Evolutionary conservation across 176 grass and related monocot species (phyloP), one percentile per base, ranked within the genome.

Genomic region (Cenchrus purpureus): DNA sequence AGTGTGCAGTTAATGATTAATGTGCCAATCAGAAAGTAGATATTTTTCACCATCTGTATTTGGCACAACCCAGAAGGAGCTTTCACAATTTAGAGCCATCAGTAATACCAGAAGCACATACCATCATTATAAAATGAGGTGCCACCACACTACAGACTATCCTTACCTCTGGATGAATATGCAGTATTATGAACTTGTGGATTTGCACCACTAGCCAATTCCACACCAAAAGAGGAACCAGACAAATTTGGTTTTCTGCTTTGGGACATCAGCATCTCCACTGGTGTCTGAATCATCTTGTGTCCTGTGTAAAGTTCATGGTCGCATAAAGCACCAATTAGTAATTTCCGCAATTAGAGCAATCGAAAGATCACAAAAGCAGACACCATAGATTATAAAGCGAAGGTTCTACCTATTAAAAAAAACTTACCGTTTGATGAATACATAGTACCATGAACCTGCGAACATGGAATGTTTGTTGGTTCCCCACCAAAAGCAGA

Each of bases 211-310:
- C 22, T 62, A 28, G 8, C 3, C n/a, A 29, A 11, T 10, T 62
- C 22, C 22, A 10, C 9, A 25, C 20, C 58, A 62, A 10, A 62
- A 62, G 60, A 9, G 57, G 57, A 59, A 59, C 10, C 10, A 12
- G 60, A 15, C 60, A 62, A 28, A 62, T 62, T 62, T 62, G 60
- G 22, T 62, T 62, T 62, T 62, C 60, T 62, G 60, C 60, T 62
- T 28, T 28, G 20, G 60, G 60, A 25, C 20, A 62, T 28, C 60
- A 28, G 60, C 60, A 28, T 22, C 22, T 28, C 60, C n/a, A 62
- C 4, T 4, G 60, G n/a, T 62, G 60, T 28, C 60, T 62, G 9
- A 10, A 62, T 62, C 60, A 28, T 62, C 8, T 62, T 62, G 22
- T 62, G 22, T 62, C 8, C 60, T 62, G n/a, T 4, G 60, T 9